A percentile compares a stretch with the other conserved stretches of the same genome.
Evolutionary conservation across 1,139 yeast species (phyloP).

Genomic region (Geotrichum histeridarum): DNA sequence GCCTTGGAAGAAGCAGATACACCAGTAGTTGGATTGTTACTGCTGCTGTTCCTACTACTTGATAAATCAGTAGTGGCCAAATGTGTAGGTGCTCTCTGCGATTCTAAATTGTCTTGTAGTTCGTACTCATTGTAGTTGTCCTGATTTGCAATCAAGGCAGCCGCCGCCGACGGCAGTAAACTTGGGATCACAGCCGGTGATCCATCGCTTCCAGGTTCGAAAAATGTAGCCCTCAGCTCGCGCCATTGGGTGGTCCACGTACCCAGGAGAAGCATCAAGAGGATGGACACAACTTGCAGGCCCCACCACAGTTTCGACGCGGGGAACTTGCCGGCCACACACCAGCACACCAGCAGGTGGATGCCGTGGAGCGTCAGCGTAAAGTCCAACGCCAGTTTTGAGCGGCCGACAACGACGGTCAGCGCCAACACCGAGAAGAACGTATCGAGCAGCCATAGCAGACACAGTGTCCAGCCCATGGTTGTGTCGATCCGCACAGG

Average conservation of each 20-base stretch:
- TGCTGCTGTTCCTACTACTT: neutral
- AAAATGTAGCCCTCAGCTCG: conserved; percentile 81
- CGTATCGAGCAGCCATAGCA: conserved; percentile 77
- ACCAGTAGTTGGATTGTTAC: neutral
- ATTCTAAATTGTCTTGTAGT: conserved; percentile 14
- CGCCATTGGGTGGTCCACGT: conserved; percentile 86
- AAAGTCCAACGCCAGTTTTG: conserved; percentile 93
- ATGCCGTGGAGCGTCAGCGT: conserved; percentile 84
- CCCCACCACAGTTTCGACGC: conserved; percentile 77
- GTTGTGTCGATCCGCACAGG: conserved; percentile 69
- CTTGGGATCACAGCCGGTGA: neutral
- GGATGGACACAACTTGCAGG: conserved; percentile 62
- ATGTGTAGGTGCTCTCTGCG: conserved; percentile 1
- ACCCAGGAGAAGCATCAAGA: conserved; percentile 68
- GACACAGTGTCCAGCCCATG: conserved; percentile 66
- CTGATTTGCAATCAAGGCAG: neutral
- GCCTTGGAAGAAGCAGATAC: neutral
- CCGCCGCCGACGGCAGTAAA: neutral
- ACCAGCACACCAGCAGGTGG: conserved; percentile 65
- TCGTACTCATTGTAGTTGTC: neutral
- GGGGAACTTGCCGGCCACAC: conserved; percentile 63
- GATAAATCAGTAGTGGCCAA: too few relatives aligned
- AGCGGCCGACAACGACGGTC: conserved; percentile 82
- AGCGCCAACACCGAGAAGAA: conserved; percentile 60
- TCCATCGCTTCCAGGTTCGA: conserved; percentile 42